Evolutionary conservation across 164 flowering plant genomes (phyloP), one percentile per base, ranked within the genome.

Genomic region (Tetrastigma voinierianum): DNA sequence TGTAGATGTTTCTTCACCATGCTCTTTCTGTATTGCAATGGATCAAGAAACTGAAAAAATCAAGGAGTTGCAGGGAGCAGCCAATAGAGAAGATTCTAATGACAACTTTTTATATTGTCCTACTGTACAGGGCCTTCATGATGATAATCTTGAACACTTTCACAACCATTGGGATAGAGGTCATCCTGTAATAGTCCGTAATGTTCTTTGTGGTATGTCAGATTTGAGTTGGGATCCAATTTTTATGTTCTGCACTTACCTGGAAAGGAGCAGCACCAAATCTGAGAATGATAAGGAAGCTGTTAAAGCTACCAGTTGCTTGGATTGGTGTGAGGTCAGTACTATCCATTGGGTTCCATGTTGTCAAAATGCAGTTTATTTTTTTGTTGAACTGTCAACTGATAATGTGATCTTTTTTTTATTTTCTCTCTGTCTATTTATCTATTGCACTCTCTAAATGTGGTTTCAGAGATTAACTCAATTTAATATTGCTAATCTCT

Each of bases 251-350:
- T 85, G 72, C 55, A 61, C 77, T 20, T 78, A 78, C 68, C 76
- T 81, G 59, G 86, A 84, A 49, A 73, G 63, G 46, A 76, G 64
- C 67, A 62, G 53, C 24, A 54, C 68, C 61, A 73, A 62, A 52
- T 59, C 74, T 46, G 62, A 70, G 51, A 70, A 72, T 67, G 74
- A 69, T 44, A 49, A 49, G 48, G 68, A 67, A 61, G 68, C 64
- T 16, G 65, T 65, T 51, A 74, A 76, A 55, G 80, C 77, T 16
- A 66, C 65, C 32, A 71, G 67, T 70, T 84, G 86, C 78, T 65
- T 81, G 69, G 93, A 83, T 64, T 91, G 88, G 86, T 90, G 84
- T 80, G 89, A 90, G 90, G 92, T 89, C 47, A 65, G 84, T 79
- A 16, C 24, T 66, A 18, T 70, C 20, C 15, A 16, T 32, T 16